Percentiles rank a stretch among this genome's conserved stretches.
Evolutionary conservation across 129 eudicot genomes (phyloP).

Genomic region (Pulicaria dysenterica): DNA sequence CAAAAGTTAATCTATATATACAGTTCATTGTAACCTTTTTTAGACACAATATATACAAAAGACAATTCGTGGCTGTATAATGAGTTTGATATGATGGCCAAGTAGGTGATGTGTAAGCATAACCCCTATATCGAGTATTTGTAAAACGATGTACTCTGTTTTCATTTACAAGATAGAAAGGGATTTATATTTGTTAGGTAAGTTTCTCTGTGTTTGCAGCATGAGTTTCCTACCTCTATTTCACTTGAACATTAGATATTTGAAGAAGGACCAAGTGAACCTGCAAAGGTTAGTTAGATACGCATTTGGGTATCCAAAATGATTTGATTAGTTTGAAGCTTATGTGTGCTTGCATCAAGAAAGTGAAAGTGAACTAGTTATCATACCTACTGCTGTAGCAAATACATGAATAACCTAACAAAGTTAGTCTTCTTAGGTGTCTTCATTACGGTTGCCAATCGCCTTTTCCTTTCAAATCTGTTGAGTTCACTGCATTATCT

Average conservation of each 20-base stretch:
- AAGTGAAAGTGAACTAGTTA: conserved; percentile 6
- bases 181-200: background rate
- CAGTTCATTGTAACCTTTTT: no score
- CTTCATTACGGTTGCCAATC: background rate
- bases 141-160: background rate
- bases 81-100: conserved; percentile 8
- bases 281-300: background rate
- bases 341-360: background rate
- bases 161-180: conserved; percentile 1
- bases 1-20: no score
- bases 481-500: conserved; percentile 4
- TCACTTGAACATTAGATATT: no score
- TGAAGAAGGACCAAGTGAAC: no score
- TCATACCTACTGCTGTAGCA: background rate
- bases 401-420: background rate
- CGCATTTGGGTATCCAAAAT: background rate
- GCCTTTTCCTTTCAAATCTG: background rate
- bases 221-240: conserved; percentile 9
- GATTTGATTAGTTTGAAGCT: conserved; percentile 15
- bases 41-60: no score
- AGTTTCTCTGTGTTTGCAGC: background rate
- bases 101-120: conserved; percentile 10
- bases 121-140: background rate
- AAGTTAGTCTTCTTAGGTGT: background rate
- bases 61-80: no score